Percentiles rank a stretch among this genome's conserved stretches.
Conservation (phyloP, 805 yeast genomes). For the Kregervanrija pseudodelftensis region DNA sequence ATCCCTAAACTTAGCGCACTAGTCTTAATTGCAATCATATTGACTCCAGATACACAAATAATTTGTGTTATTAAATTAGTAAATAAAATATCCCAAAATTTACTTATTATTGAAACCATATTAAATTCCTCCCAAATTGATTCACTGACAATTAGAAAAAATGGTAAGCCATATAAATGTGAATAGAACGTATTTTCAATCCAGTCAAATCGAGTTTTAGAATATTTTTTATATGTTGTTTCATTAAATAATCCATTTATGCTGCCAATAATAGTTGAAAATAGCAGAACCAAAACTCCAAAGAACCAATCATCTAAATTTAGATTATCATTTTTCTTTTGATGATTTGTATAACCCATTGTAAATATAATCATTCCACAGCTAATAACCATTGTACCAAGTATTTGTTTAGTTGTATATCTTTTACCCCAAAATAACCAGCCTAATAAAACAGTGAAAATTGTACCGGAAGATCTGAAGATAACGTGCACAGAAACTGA, state of each 20-base stretch:
- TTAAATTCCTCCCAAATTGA: conserved; percentile 14
- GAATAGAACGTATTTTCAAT: conserved; percentile 56
- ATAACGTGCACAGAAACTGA: conserved; percentile 64
- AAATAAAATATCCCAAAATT: conserved; percentile 22
- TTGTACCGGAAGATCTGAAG: conserved; percentile 57
- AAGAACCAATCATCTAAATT: neutral
- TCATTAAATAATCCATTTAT: conserved; percentile 39
- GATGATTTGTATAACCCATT: conserved; percentile 8
- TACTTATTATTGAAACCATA: neutral
- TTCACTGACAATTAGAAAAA: conserved; percentile 31
- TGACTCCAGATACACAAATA: conserved; percentile 63
- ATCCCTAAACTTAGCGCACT: conserved; percentile 61
- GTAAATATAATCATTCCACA: conserved; percentile 45
- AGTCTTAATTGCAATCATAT: conserved; percentile 47
- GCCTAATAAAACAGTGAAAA: conserved; percentile 55
- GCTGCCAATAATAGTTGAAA: conserved; percentile 31
- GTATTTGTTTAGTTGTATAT: conserved; percentile 39
- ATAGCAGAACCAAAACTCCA: conserved; percentile 8
- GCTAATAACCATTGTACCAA: conserved; percentile 45
- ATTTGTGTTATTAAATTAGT: conserved; percentile 48
- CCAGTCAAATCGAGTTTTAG: conserved; percentile 36
- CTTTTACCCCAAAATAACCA: conserved; percentile 35
- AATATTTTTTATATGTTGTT: conserved; percentile 28
- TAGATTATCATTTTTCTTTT: neutral
- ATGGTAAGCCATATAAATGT: conserved; percentile 48